Evolutionary conservation across 2,329 filamentous ascomycete genomes (phyloP), one percentile per base, ranked within the genome.

Genomic region (Pseudogymnoascus sp.): DNA sequence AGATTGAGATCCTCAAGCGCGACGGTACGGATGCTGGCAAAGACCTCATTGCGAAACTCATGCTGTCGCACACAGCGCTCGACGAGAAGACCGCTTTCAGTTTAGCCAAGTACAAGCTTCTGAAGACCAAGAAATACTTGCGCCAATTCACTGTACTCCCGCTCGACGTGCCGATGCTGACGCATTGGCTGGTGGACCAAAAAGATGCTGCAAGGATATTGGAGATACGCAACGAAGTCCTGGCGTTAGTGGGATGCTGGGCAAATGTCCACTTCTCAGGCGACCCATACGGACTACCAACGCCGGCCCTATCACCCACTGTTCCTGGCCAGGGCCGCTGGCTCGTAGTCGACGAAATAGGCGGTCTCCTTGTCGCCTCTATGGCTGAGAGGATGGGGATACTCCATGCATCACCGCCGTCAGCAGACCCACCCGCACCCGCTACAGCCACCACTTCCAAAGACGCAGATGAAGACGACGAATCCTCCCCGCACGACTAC

Each of bases 61-160:
- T 99, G 75, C 83, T 92, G 31, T 95, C 92, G 46, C 95, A 99
- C 75, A 88, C 90, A 16, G 90, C 88, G 1, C 82, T 99, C 46
- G 92, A 96, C 68, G 89, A 97, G 77, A 99, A 99, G 81, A 97
- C 95, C 0, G 83, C 87, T 0, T 99, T 96, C 72, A 96, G 92
- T 2, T 80, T 97, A 64, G 93, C 93, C 46, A 99, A 99, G 75
- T 99, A 99, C 77, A 96, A 95, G 71, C 79, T 97, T 16, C 82
- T 96, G 53, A 99, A 99, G 78, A 89, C 90, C 67, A 93, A 88
- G 73, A 99, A 99, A 76, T 97, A 96, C 74, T 83, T 97, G 67
- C 88, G 89, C 70, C 83, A 92, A 11, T 97, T 99, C 72, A 91
- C 89, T 0, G 85, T 95, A 1, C 75, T 96, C 61, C 93, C 93